These are phyloP conservation scores for Paspalum notatum DNA, from an alignment of 176 grass and related monocot species.

Conservation along the genomic window DNA sequence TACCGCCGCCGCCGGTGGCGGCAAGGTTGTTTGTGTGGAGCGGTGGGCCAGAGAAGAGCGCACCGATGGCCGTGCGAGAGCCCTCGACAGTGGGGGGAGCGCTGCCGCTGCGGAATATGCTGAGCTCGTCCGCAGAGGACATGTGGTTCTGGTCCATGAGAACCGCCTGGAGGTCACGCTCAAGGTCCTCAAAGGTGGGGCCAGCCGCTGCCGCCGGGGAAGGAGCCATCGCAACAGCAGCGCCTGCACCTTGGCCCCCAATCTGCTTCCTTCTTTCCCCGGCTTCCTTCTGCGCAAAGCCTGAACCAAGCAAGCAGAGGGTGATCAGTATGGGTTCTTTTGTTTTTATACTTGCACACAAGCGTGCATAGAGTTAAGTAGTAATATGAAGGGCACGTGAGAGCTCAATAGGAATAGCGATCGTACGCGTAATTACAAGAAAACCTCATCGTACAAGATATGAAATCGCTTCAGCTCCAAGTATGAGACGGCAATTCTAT, in stretches of 20 bases:
- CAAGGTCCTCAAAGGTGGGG: slow-evolving; percentile 75
- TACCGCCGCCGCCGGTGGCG: neutral
- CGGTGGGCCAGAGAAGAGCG: slow-evolving; percentile 35
- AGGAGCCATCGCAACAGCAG: slow-evolving; percentile 40
- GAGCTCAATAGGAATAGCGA: neutral
- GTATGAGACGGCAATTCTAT: neutral
- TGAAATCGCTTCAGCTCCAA: neutral
- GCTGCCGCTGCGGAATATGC: slow-evolving; percentile 80
- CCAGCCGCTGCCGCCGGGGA: slow-evolving; percentile 33
- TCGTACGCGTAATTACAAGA: neutral
- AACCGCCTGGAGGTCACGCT: slow-evolving; percentile 78
- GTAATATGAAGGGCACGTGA: slow-evolving; percentile 1
- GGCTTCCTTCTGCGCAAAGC: neutral
- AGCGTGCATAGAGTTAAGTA: neutral
- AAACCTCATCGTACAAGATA: neutral
- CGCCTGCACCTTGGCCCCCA: neutral
- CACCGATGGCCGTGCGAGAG: slow-evolving; percentile 58
- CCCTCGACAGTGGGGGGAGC: slow-evolving; percentile 91
- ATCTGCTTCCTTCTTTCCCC: neutral
- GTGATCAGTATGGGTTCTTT: neutral
- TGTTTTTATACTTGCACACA: neutral
- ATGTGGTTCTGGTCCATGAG: slow-evolving; percentile 72
- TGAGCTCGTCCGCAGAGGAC: slow-evolving; percentile 59
- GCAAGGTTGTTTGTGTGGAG: slow-evolving; percentile 1
- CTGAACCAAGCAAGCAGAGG: slow-evolving; percentile 24